Evolutionary conservation across 306 rosid genomes (phyloP).

Genomic region (Gynostemma pentaphyllum): DNA sequence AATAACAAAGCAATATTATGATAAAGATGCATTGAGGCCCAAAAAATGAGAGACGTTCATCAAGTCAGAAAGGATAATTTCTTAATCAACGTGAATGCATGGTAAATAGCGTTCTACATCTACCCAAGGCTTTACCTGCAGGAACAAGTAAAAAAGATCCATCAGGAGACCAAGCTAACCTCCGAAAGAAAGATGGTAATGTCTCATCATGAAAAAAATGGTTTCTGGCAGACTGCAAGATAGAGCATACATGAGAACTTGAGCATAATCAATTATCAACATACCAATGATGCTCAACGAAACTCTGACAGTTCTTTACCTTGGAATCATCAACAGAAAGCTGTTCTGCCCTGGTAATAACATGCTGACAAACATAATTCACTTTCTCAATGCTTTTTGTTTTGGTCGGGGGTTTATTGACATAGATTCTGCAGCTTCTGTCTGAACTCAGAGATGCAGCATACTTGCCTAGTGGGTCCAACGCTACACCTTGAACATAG

Average conservation of each 20-base stretch:
- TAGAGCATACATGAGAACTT: constrained; percentile 16
- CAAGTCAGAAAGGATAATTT: background rate
- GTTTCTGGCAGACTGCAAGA: constrained; percentile 47
- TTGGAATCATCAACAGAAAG: constrained; percentile 44
- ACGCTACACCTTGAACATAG: constrained; percentile 98
- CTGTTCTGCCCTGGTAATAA: constrained; percentile 66
- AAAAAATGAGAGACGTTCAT: background rate
- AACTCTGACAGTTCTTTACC: constrained; percentile 30
- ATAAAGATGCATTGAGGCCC: background rate
- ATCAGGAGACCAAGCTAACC: constrained; percentile 96
- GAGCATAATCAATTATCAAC: constrained; percentile 9
- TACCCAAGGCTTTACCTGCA: constrained; percentile 45
- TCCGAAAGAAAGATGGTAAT: constrained; percentile 85
- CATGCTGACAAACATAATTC: constrained; percentile 66
- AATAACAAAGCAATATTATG: background rate
- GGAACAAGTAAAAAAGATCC: constrained; percentile 87
- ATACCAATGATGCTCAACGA: background rate
- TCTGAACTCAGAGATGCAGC: constrained; percentile 88
- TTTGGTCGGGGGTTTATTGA: constrained; percentile 54
- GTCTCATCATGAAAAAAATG: constrained; percentile 92
- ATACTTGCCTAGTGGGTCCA: constrained; percentile 79
- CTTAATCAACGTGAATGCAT: background rate
- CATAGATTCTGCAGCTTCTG: constrained; percentile 74
- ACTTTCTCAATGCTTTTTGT: constrained; percentile 48
- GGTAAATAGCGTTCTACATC: constrained; percentile 7